A percentile compares a stretch with the other conserved stretches of the same genome.
These are phyloP conservation scores for Saprolegnia parasitica DNA, from an alignment of 352 stramenopile species.

Conservation along the genomic window DNA sequence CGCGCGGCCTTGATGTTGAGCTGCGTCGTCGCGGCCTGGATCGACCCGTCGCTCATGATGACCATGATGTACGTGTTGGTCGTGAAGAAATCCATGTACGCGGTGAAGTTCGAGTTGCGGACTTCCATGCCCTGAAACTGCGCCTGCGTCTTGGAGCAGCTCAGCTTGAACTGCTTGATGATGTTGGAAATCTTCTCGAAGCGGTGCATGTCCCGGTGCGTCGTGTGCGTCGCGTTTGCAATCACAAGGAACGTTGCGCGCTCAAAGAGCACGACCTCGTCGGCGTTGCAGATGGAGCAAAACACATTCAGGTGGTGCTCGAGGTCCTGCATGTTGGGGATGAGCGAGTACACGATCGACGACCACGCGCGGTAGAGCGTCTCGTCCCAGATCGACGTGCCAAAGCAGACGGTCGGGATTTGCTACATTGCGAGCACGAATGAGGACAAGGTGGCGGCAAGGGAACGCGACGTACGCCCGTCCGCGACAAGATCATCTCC, in stretches of 20 bases:
- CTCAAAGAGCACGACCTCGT: constrained; percentile 98
- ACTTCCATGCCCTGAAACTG: constrained; percentile 98
- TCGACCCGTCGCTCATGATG: constrained; percentile 92
- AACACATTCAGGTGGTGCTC: constrained; percentile 96
- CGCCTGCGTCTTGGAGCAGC: constrained; percentile 96
- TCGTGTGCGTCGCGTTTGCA: constrained; percentile 88
- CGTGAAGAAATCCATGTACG: constrained; percentile 98
- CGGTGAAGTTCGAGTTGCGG: constrained; percentile 97
- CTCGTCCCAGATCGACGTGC: constrained; percentile 99
- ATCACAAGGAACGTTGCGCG: constrained; percentile 99
- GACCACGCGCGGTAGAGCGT: constrained; percentile 99
- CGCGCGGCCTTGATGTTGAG: constrained; percentile 96
- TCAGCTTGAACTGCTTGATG: constrained; percentile 99
- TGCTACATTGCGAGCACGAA: constrained; percentile 46
- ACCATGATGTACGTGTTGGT: constrained; percentile 99
- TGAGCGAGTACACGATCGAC: constrained; percentile 98
- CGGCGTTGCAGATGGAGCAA: constrained; percentile 94
- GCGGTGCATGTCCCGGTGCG: constrained; percentile 94
- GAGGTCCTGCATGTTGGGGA: constrained; percentile 97
- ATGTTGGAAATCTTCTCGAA: constrained; percentile 99
- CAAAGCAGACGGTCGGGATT: constrained; percentile 90
- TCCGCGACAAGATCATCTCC: constrained; percentile 89
- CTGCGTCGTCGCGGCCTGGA: constrained; percentile 92
- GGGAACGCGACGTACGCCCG: constrained; percentile 35
- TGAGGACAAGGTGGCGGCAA: not conserved